Conservation (phyloP, 495 filamentous ascomycete species). For the Talaromyces borbonicus region DNA sequence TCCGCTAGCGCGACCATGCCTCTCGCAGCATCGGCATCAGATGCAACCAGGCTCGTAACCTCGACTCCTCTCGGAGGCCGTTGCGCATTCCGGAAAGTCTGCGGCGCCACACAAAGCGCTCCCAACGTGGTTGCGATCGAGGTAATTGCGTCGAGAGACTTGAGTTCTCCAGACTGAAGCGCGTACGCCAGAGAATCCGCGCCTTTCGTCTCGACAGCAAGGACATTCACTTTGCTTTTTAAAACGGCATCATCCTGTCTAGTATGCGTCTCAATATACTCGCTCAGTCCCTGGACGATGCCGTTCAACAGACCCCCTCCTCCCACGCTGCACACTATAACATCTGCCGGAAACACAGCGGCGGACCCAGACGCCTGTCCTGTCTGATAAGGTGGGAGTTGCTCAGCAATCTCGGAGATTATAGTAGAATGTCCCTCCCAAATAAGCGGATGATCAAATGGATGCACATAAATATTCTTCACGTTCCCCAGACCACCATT, state of each 20-base stretch:
- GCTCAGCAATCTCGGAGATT: conserved; percentile 57
- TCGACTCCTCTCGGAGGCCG: conserved; percentile 25
- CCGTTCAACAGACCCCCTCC: conserved; percentile 82
- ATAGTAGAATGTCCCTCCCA: conserved; percentile 66
- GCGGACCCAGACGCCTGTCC: conserved; percentile 4
- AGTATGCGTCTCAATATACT: conserved; percentile 19
- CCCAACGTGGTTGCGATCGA: conserved; percentile 70
- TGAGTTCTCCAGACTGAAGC: conserved; percentile 42
- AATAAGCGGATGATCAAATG: conserved; percentile 74
- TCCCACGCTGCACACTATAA: conserved; percentile 71
- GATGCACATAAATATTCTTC: conserved; percentile 43
- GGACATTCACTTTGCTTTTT: conserved; percentile 37
- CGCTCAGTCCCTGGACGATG: conserved; percentile 55
- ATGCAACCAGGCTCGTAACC: conserved; percentile 56
- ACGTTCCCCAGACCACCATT: too few relatives aligned
- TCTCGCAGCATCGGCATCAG: conserved; percentile 68
- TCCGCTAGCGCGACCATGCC: conserved; percentile 64
- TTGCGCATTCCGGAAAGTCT: conserved; percentile 51
- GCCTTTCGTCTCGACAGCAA: conserved; percentile 73
- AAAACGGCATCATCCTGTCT: not conserved
- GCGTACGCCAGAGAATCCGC: conserved; percentile 56
- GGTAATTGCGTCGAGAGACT: conserved; percentile 61
- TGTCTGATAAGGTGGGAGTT: conserved; percentile 32
- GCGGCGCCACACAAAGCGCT: conserved; percentile 54
- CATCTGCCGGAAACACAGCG: conserved; percentile 40